phyloP scores from a whole-genome alignment of 345 rosid species.

The Eucalyptus erythrocorys region DNA sequence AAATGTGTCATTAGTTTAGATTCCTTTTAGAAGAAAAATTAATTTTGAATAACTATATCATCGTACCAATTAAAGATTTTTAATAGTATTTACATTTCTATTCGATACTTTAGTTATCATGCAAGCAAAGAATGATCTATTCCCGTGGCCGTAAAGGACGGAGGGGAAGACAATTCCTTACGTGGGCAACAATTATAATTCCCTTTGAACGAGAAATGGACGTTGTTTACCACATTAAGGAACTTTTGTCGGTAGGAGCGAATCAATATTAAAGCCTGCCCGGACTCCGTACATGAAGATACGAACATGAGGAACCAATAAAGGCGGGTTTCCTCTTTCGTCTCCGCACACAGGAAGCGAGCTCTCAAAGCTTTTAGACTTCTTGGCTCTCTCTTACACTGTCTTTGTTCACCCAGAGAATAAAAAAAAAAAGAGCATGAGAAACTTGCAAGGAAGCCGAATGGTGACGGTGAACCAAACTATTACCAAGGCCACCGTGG shows the following conservation, averaged over 20 bases:
- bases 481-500: background rate
- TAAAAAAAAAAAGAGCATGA: background rate
- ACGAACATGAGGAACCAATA: background rate
- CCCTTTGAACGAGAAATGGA: background rate
- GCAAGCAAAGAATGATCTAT: background rate
- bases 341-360: background rate
- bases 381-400: background rate
- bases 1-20: background rate
- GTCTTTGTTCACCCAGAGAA: too few relatives aligned
- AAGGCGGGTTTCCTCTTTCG: background rate
- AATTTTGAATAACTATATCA: too few relatives aligned
- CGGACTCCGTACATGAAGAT: background rate
- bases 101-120: background rate
- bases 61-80: too few relatives aligned
- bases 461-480: background rate
- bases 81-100: too few relatives aligned
- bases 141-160: background rate
- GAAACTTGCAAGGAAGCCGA: background rate
- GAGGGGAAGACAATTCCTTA: background rate
- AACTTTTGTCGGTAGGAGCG: background rate
- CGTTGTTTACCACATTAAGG: background rate
- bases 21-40: too few relatives aligned
- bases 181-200: background rate
- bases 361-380: background rate
- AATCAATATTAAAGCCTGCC: background rate